Evolutionary conservation across 306 rosid species (phyloP), one percentile per base, ranked within the genome.

Genomic region (Prunus dulcis): DNA sequence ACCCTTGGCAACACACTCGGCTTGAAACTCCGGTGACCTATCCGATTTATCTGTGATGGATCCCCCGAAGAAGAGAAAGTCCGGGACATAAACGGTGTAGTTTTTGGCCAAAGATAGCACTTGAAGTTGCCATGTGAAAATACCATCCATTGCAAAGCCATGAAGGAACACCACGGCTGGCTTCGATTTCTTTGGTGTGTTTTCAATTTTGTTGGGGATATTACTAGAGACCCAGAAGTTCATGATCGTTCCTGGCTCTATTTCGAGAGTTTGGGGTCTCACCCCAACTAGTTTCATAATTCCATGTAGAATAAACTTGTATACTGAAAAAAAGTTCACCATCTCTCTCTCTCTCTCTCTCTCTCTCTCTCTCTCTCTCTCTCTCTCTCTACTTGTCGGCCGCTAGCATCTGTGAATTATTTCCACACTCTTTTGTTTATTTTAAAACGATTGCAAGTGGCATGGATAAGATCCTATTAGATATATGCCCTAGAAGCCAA

Each of bases 121-220:
- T 58, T 87, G 90, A 49, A 69, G 66, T 8, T 84, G 84, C 88
- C 90, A 84, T 14, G 84, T 87, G 8, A 79, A 7, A 41, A 82
- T 87, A 2, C 81, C 90, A 38, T 84, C 67, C 12, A 41, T 32
- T 14, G 78, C 83, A 41, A 87, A 87, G 0, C 88, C 81, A 43
- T 82, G 90, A 38, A 84, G 84, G 17, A 87, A 72, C 0, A 87
- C 85, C 17, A 82, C 71, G 11, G 81, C 79, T 11, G 82, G 82
- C 68, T 81, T 82, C 3, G 19, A 6, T 11, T 32, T 46, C 43
- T 45, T 76, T 10, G 67, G 19, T 13, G 41, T 64, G 43, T 55
- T 15, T 3, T 45, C 25, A 25, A 60, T 30, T 30, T 28, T 62
- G 3, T 30, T 30, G 12, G 67, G 67, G 45, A 47, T 47, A 10